Conservation (phyloP, 2,329 filamentous ascomycete species). For the Penicillium sp. region DNA sequence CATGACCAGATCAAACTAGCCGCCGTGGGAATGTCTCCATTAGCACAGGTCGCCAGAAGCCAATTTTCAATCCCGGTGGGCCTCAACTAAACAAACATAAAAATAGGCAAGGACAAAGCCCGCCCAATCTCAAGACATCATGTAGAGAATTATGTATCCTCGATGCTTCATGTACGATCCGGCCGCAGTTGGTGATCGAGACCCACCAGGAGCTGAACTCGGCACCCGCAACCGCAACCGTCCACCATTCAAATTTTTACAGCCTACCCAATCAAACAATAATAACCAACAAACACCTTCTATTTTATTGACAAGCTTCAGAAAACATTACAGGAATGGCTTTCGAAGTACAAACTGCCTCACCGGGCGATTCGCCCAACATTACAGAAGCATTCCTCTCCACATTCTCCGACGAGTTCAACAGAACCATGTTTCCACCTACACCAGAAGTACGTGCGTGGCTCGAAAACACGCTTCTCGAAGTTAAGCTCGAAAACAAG, state of each 20-base stretch:
- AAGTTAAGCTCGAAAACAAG: not conserved
- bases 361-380: conserved; percentile 18
- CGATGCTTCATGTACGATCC: not conserved
- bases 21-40: not conserved
- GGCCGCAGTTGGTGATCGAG: not conserved
- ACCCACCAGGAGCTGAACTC: not conserved
- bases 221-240: not conserved
- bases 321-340: conserved; percentile 14
- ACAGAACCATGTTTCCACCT: conserved; percentile 28
- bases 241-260: not conserved
- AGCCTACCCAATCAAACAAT: not conserved
- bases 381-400: conserved; percentile 27
- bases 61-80: not conserved
- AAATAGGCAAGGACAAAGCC: not conserved
- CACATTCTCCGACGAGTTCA: conserved; percentile 27
- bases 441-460: conserved; percentile 28
- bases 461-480: conserved; percentile 14
- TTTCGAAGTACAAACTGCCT: conserved; percentile 19
- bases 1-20: not conserved
- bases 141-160: no score
- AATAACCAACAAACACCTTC: not conserved
- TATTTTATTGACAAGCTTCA: not conserved
- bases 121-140: no score
- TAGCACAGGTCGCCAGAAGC: not conserved
- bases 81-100: not conserved